Percentiles rank a stretch among this genome's conserved stretches.
These are phyloP conservation scores for Beauveria varroae DNA, from an alignment of 2,329 filamentous ascomycete genomes.

Conservation along the genomic window DNA sequence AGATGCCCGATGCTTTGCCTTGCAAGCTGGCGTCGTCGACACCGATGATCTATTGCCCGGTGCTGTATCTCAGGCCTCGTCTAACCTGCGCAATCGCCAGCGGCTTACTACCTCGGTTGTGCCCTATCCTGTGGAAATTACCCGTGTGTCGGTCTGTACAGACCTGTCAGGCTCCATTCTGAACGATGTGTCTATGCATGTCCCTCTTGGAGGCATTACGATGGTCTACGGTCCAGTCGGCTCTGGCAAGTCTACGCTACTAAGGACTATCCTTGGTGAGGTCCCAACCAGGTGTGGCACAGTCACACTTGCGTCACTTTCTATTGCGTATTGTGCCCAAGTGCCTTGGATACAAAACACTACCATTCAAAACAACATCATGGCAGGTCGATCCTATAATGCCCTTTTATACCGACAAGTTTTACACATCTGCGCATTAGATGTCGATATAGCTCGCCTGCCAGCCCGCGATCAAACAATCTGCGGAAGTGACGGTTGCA, in stretches of 20 bases:
- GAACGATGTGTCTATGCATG: background rate
- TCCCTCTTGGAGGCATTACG: conserved; percentile 18
- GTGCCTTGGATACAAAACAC: conserved; percentile 28
- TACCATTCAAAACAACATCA: conserved; percentile 27
- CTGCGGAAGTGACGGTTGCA: conserved; percentile 25
- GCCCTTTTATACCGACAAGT: conserved; percentile 24
- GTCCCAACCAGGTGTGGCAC: conserved; percentile 15
- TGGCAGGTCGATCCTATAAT: conserved; percentile 25
- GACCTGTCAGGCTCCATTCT: background rate
- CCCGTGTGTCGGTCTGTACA: background rate
- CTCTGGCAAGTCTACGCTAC: conserved; percentile 24
- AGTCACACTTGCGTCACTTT: conserved; percentile 17
- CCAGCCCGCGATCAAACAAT: conserved; percentile 19
- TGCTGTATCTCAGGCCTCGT: background rate
- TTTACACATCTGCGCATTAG: conserved; percentile 26
- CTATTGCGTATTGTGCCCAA: conserved; percentile 24
- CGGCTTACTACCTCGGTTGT: background rate
- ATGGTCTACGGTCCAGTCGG: conserved; percentile 25
- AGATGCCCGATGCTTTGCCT: background rate
- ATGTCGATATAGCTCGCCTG: conserved; percentile 20
- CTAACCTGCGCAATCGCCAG: background rate
- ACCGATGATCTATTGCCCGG: background rate
- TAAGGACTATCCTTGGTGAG: conserved; percentile 26
- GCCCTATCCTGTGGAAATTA: background rate
- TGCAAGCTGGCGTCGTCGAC: background rate